A percentile compares a stretch with the other conserved stretches of the same genome.
phyloP scores from a whole-genome alignment of 2,329 filamentous ascomycete species.

The Trichoderma semiorbis region DNA sequence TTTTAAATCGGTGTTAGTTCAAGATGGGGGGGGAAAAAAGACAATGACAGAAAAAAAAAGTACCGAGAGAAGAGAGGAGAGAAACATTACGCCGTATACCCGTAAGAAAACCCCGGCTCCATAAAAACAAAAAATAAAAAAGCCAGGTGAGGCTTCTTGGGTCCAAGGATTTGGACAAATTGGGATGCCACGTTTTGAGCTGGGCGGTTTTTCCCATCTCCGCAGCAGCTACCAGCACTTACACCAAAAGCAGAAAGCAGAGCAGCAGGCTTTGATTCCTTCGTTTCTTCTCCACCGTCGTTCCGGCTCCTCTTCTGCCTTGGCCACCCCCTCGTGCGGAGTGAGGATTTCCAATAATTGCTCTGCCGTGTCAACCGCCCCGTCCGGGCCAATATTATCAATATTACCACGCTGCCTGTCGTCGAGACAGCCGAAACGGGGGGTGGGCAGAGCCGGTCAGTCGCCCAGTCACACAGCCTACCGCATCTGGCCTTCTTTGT shows the following conservation, averaged over 20 bases:
- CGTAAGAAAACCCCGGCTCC: background rate
- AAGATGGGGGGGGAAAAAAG: background rate
- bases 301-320: background rate
- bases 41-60: background rate
- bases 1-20: conserved; percentile 4
- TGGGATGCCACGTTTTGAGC: background rate
- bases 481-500: background rate
- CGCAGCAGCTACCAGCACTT: background rate
- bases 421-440: background rate
- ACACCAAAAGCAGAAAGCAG: background rate
- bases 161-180: background rate
- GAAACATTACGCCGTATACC: background rate
- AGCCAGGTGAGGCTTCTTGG: background rate
- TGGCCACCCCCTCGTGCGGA: conserved; percentile 12
- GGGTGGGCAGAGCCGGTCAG: background rate
- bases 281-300: background rate
- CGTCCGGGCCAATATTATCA: background rate
- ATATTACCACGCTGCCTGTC: conserved; percentile 3
- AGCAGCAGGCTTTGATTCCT: conserved; percentile 5
- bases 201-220: background rate
- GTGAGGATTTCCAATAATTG: conserved; percentile 18
- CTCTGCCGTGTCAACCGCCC: background rate
- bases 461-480: background rate
- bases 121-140: background rate
- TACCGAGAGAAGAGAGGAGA: background rate